Percentiles rank a stretch among this genome's conserved stretches.
Conservation (phyloP, 2,329 filamentous ascomycete genomes). For the Zymoseptoria crescenta region DNA sequence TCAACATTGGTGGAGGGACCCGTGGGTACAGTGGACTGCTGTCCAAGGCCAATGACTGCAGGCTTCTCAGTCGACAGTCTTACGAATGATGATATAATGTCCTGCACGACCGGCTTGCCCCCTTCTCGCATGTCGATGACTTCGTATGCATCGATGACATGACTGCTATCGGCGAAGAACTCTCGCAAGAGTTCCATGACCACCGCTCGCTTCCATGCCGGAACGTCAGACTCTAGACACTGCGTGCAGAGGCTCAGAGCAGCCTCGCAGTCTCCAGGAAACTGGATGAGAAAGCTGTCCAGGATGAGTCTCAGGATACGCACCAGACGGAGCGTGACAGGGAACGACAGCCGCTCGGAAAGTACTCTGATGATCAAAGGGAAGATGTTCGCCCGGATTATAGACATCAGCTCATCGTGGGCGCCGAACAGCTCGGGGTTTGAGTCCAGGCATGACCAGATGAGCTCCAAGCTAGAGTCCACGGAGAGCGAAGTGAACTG, state of each 20-base stretch:
- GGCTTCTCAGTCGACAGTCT: slow-evolving; percentile 87
- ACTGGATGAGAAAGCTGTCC: slow-evolving; percentile 64
- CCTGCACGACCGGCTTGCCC: slow-evolving; percentile 68
- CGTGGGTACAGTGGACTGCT: slow-evolving; percentile 76
- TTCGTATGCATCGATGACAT: slow-evolving; percentile 72
- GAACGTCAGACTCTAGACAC: slow-evolving; percentile 73
- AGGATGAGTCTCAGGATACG: slow-evolving; percentile 78
- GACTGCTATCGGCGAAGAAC: slow-evolving; percentile 70
- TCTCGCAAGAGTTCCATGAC: slow-evolving; percentile 87
- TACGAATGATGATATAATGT: slow-evolving; percentile 83
- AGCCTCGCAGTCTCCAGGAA: slow-evolving; percentile 74
- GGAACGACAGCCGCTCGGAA: slow-evolving; percentile 70
- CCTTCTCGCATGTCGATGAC: slow-evolving; percentile 68
- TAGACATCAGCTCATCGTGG: slow-evolving; percentile 72
- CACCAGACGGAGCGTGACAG: slow-evolving; percentile 71
- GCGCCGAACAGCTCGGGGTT: slow-evolving; percentile 71
- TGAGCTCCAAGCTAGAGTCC: slow-evolving; percentile 80
- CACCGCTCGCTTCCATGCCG: slow-evolving; percentile 76
- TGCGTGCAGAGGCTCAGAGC: slow-evolving; percentile 75
- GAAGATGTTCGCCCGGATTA: slow-evolving; percentile 70
- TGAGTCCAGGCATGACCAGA: slow-evolving; percentile 82
- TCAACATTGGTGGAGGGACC: slow-evolving; percentile 50
- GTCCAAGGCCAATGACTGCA: slow-evolving; percentile 74
- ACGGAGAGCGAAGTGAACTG: slow-evolving; percentile 69
- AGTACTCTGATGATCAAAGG: slow-evolving; percentile 72